These are phyloP conservation scores for Hypoxylon sp. DNA, from an alignment of 2,329 filamentous ascomycete species.

Conservation along the genomic window DNA sequence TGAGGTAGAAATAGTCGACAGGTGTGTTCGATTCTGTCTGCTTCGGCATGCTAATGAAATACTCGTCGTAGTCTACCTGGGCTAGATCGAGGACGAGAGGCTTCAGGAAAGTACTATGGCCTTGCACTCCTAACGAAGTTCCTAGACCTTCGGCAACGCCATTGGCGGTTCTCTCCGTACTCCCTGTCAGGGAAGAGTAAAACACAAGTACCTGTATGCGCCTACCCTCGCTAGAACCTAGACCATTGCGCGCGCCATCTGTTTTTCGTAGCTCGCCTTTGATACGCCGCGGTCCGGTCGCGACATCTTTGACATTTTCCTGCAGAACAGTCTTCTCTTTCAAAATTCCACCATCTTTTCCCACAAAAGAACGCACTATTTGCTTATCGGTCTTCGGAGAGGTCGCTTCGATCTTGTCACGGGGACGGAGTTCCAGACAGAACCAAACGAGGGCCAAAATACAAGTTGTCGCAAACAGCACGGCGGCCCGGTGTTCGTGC, in stretches of 20 bases:
- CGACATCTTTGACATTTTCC: slow-evolving; percentile 46
- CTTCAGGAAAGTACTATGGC: slow-evolving; percentile 58
- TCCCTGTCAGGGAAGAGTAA: slow-evolving; percentile 88
- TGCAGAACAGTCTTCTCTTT: slow-evolving; percentile 36
- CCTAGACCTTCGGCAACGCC: slow-evolving; percentile 69
- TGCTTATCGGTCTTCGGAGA: slow-evolving; percentile 38
- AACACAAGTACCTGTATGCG: slow-evolving; percentile 82
- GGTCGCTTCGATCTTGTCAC: slow-evolving; percentile 42
- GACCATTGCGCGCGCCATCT: slow-evolving; percentile 50
- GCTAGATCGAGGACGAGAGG: slow-evolving; percentile 81
- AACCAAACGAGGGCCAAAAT: slow-evolving; percentile 52
- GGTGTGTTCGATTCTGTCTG: slow-evolving; percentile 56
- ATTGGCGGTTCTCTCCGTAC: slow-evolving; percentile 79
- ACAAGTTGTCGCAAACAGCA: slow-evolving; percentile 55
- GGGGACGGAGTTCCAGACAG: slow-evolving; percentile 48
- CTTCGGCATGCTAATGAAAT: slow-evolving; percentile 83
- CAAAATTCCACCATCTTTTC: not conserved
- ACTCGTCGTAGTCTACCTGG: slow-evolving; percentile 92
- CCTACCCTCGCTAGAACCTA: slow-evolving; percentile 50
- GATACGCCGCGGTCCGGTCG: slow-evolving; percentile 62
- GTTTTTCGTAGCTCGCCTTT: slow-evolving; percentile 57
- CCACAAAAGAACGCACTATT: slow-evolving; percentile 20
- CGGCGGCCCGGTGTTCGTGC: slow-evolving; percentile 60
- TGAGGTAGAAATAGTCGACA: slow-evolving; percentile 80
- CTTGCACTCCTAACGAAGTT: slow-evolving; percentile 63